These are phyloP conservation scores for Pleurotus platypus DNA, from an alignment of 768 basidiomycete species.

Conservation along the genomic window DNA sequence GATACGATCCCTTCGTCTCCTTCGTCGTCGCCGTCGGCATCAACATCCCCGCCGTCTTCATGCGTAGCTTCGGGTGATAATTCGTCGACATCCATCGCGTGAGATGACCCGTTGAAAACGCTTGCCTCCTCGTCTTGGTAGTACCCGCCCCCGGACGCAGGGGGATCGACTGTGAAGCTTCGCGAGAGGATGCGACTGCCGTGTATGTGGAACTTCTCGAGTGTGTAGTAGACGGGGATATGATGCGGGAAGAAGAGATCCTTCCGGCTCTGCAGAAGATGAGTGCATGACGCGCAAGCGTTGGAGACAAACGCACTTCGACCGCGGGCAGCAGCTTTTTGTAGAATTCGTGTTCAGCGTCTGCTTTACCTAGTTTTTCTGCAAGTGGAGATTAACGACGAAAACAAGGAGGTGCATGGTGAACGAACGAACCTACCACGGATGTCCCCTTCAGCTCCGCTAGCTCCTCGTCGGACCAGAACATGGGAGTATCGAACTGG, in stretches of 20 bases:
- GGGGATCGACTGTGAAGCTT: constrained; percentile 76
- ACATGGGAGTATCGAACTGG: constrained; percentile 88
- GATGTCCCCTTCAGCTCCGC: constrained; percentile 76
- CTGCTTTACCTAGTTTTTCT: constrained; percentile 86
- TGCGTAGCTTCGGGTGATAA: constrained; percentile 11
- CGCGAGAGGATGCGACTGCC: constrained; percentile 91
- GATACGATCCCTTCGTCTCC: constrained; percentile 65
- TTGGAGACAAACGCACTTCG: constrained; percentile 38
- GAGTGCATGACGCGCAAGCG: neutral
- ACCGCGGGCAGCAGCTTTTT: constrained; percentile 69
- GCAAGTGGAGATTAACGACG: constrained; percentile 7
- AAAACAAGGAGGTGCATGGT: neutral
- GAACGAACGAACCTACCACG: constrained; percentile 67
- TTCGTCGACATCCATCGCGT: constrained; percentile 41
- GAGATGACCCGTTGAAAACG: constrained; percentile 28
- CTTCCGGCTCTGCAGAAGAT: constrained; percentile 49
- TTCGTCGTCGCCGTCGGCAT: constrained; percentile 39
- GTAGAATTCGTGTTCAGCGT: constrained; percentile 73
- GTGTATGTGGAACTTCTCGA: constrained; percentile 80
- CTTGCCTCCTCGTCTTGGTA: constrained; percentile 15
- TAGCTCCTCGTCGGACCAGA: constrained; percentile 79
- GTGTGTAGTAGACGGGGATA: constrained; percentile 49
- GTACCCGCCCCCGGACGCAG: too few relatives aligned
- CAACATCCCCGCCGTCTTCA: constrained; percentile 28
- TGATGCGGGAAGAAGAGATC: constrained; percentile 65